Conservation (phyloP, 2,329 filamentous ascomycete genomes). For the Alternaria brassicicola region DNA sequence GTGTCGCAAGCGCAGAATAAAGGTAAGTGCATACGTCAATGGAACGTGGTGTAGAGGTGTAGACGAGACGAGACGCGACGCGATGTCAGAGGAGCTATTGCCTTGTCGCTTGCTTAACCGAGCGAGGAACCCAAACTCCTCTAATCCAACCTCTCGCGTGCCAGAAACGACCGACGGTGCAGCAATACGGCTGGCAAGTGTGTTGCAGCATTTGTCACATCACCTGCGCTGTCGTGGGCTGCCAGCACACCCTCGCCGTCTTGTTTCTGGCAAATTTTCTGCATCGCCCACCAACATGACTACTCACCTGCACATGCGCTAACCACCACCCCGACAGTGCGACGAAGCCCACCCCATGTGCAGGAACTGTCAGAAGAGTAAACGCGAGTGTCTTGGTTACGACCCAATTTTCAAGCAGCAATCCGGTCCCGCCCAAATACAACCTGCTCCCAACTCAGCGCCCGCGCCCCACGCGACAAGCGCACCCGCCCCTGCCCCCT, state of each 20-base stretch:
- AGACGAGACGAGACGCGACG: too few relatives aligned
- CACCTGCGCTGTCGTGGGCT: neutral
- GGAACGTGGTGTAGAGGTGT: slow-evolving; percentile 30
- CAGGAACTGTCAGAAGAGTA: slow-evolving; percentile 87
- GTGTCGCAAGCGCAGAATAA: slow-evolving; percentile 68
- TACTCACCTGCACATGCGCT: slow-evolving; percentile 27
- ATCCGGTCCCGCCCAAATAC: slow-evolving; percentile 71
- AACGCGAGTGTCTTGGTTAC: slow-evolving; percentile 85
- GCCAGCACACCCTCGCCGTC: neutral
- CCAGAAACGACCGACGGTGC: slow-evolving; percentile 1
- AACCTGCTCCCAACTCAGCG: slow-evolving; percentile 66
- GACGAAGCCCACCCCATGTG: slow-evolving; percentile 94
- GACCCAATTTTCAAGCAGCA: slow-evolving; percentile 85
- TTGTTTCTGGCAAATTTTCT: slow-evolving; percentile 2
- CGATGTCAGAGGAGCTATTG: slow-evolving; percentile 25
- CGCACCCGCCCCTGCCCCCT: slow-evolving; percentile 42
- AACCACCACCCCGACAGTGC: slow-evolving; percentile 66
- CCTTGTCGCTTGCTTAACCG: slow-evolving; percentile 39
- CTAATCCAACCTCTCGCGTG: slow-evolving; percentile 11
- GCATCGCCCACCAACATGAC: slow-evolving; percentile 5
- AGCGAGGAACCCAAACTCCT: slow-evolving; percentile 44
- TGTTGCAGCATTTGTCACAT: neutral
- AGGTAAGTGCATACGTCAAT: slow-evolving; percentile 59
- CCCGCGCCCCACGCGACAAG: slow-evolving; percentile 43
- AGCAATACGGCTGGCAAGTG: neutral